Base-by-base conservation (phyloP, 1,284 basidiomycete species). In the Rhodotorula sp. region DNA sequence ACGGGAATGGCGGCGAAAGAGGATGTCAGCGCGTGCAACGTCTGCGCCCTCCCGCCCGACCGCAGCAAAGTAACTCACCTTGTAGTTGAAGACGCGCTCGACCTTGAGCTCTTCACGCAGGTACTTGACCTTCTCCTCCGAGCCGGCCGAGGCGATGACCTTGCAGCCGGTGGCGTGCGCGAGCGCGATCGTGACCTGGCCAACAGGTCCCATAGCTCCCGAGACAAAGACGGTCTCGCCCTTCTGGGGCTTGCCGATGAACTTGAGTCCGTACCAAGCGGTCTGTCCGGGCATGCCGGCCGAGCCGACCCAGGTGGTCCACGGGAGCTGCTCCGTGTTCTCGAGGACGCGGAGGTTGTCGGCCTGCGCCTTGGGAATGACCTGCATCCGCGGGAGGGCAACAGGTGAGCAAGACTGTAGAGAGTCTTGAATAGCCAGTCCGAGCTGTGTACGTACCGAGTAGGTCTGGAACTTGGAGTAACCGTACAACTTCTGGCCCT, bases 101-200 rank as follows among this genome's bases (percentile, higher is more conserved):
- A 91, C 89, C 31, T 90, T 90, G 54, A 95, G 81, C 63, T 91
- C 84, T 6, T 77, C 66, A 79, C 88, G 85, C 52, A 97, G 86
- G 88, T 91, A 93, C 19, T 85, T 82, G 80, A 78, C 72, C 65
- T 79, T 79, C 48, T 92, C 90, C 26, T 85, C 80, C 0, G 87
- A 86, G n/a, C 90, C 90, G 0, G 89, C 93, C 70, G 93, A 90
- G 8, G 88, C 93, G 75, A 93, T 88, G 64, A 97, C 93, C 77
- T 87, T 90, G 79, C 81, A 82, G 47, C 82, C 83, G 47, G 49
- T 38, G 12, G 21, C 31, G 59, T 74, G 68, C 3, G 66, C 66
- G 60, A 76, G 68, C 1, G 18, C 56, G 31, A 68, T 82, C 72
- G 72, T 68, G 48, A 71, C 62, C 63, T 76, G 74, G 1, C 77